phyloP scores from a whole-genome alignment of 2,329 filamentous ascomycete species.

The Aspergillus tamarii region DNA sequence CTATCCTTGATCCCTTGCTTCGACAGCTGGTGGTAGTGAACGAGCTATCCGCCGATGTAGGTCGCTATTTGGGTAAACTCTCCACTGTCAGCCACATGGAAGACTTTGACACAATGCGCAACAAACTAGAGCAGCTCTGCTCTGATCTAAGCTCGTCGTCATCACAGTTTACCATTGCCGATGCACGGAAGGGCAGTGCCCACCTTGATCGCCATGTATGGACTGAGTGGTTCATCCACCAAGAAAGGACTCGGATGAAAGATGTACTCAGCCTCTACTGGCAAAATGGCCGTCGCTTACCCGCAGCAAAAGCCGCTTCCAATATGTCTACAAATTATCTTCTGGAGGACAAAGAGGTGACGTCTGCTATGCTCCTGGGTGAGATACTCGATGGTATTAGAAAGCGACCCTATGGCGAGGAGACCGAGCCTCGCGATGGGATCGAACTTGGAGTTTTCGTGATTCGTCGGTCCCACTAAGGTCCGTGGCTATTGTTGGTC shows the following conservation, averaged over 20 bases:
- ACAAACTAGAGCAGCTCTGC: conserved; percentile 46
- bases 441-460: conserved; percentile 55
- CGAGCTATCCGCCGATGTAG: conserved; percentile 60
- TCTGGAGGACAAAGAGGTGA: conserved; percentile 49
- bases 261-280: conserved; percentile 50
- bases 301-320: conserved; percentile 31
- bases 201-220: conserved; percentile 57
- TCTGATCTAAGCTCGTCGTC: conserved; percentile 39
- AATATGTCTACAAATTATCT: conserved; percentile 30
- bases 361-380: conserved; percentile 59
- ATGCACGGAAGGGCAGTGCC: conserved; percentile 56
- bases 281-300: conserved; percentile 41
- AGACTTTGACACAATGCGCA: conserved; percentile 56
- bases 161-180: conserved; percentile 50
- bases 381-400: conserved; percentile 63
- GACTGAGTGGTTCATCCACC: conserved; percentile 68
- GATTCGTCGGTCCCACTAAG: conserved; percentile 47
- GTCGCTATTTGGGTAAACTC: conserved; percentile 58
- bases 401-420: conserved; percentile 51
- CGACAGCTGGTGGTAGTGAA: conserved; percentile 63
- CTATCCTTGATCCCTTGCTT: conserved; percentile 63
- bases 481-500: neutral
- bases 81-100: conserved; percentile 57
- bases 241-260: conserved; percentile 63
- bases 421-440: conserved; percentile 46